A percentile compares a stretch with the other conserved stretches of the same genome.
Conservation (phyloP, 139 green algal genomes). For the Zygnema cylindricum region DNA sequence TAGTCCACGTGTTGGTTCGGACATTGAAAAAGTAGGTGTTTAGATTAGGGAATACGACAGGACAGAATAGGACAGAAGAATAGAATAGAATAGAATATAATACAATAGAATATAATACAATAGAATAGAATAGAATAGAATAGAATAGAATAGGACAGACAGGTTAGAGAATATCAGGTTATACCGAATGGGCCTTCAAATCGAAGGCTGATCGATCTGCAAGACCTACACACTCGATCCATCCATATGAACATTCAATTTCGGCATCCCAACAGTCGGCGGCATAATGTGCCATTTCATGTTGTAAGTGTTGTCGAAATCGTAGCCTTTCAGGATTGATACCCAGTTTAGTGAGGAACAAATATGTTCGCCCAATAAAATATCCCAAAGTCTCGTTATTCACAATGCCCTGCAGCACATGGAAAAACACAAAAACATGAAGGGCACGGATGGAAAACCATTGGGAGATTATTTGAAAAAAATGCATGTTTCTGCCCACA, state of each 20-base stretch:
- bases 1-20: neutral
- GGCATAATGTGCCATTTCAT: constrained; percentile 92
- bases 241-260: constrained; percentile 95
- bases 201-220: constrained; percentile 95
- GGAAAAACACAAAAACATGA: neutral
- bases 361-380: constrained; percentile 97
- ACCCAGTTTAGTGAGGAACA: constrained; percentile 87
- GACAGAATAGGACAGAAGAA: neutral
- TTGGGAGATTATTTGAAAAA: too few species aligned
- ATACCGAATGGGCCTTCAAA: constrained; percentile 72
- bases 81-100: too few species aligned
- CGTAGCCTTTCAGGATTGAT: constrained; percentile 84
- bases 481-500: too few species aligned
- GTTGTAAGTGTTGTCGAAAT: constrained; percentile 96
- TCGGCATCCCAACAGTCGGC: constrained; percentile 98
- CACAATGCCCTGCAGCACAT: constrained; percentile 79
- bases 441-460: too few species aligned
- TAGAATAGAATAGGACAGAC: too few species aligned
- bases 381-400: constrained; percentile 98
- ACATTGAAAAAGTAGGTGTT: neutral
- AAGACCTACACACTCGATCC: constrained; percentile 97
- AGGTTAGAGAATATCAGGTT: neutral
- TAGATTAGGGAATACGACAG: neutral
- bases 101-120: too few species aligned
- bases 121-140: too few species aligned